These are phyloP conservation scores for Coemansia sp. DNA, from an alignment of 192 early-diverging fungal species.

Conservation along the genomic window DNA sequence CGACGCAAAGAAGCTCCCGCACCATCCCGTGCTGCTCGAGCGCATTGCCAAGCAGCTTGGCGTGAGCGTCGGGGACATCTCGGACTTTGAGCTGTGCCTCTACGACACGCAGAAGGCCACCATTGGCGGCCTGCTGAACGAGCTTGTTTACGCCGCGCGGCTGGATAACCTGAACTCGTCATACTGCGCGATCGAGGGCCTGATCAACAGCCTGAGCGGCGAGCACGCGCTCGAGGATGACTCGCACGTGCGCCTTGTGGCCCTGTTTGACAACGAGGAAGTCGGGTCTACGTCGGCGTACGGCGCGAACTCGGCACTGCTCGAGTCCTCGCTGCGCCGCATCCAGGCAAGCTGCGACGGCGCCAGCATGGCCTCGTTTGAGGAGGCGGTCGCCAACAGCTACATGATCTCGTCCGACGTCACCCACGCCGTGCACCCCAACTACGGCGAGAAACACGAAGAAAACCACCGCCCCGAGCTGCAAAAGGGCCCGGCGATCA, in stretches of 20 bases:
- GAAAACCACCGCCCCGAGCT: conserved; percentile 86
- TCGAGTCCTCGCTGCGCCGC: conserved; percentile 67
- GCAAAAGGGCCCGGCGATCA: conserved; percentile 94
- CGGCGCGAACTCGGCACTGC: conserved; percentile 89
- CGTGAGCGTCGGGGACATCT: conserved; percentile 61
- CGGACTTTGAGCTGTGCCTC: conserved; percentile 96
- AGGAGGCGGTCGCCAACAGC: conserved; percentile 78
- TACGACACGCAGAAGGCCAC: conserved; percentile 90
- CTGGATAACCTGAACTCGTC: conserved; percentile 97
- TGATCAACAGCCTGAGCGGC: conserved; percentile 28
- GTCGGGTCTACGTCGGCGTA: conserved; percentile 89
- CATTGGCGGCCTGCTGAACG: conserved; percentile 86
- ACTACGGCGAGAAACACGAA: conserved; percentile 92
- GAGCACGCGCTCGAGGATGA: conserved; percentile 43
- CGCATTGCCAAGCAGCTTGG: conserved; percentile 71
- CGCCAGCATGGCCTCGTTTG: conserved; percentile 61
- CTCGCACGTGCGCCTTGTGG: conserved; percentile 69
- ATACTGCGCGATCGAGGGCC: conserved; percentile 75
- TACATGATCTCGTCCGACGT: conserved; percentile 89
- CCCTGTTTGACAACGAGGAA: conserved; percentile 98
- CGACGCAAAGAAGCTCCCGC: conserved; percentile 29
- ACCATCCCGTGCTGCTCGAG: conserved; percentile 79
- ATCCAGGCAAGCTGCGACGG: conserved; percentile 49
- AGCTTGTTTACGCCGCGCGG: conserved; percentile 91
- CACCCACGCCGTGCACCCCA: conserved; percentile 89